phyloP scores from a whole-genome alignment of 441 rosid genomes.

The Pelargonium citronellum region DNA sequence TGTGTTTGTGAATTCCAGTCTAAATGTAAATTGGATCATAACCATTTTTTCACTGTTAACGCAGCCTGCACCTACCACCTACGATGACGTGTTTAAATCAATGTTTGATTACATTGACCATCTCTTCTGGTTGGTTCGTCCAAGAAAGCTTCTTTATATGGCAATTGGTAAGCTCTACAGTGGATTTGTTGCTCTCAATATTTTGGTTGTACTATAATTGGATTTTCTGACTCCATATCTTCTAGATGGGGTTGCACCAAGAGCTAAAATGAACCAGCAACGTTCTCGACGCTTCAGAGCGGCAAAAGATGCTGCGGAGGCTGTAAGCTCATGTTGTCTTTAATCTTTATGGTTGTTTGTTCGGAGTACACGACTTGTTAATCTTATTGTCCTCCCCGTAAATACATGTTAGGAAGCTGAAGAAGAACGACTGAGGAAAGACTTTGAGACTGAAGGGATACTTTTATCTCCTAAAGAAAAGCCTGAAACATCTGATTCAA shows the following conservation, averaged over 20 bases:
- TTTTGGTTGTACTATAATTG: background rate
- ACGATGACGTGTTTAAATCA: slow-evolving; percentile 76
- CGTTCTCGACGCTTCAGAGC: slow-evolving; percentile 90
- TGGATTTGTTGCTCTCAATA: slow-evolving; percentile 8
- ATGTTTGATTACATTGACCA: slow-evolving; percentile 89
- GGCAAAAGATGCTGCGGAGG: slow-evolving; percentile 93
- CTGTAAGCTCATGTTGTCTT: slow-evolving; percentile 40
- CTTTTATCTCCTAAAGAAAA: slow-evolving; percentile 54
- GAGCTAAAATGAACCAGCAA: slow-evolving; percentile 99
- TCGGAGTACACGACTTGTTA: background rate
- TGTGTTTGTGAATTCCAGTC: too few species aligned
- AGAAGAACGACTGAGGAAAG: slow-evolving; percentile 76
- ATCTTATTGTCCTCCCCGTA: background rate
- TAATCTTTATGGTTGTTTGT: slow-evolving; percentile 11
- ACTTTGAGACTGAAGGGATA: slow-evolving; percentile 65
- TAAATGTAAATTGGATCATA: too few species aligned
- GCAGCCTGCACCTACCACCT: slow-evolving; percentile 87
- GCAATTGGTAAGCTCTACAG: slow-evolving; percentile 64
- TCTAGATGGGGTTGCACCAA: slow-evolving; percentile 95
- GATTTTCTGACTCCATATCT: slow-evolving; percentile 2
- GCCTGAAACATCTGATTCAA: slow-evolving; percentile 79
- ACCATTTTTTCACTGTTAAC: slow-evolving; percentile 1
- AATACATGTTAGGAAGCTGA: slow-evolving; percentile 64
- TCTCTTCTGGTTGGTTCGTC: slow-evolving; percentile 78
- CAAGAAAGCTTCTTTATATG: slow-evolving; percentile 85